A percentile compares a stretch with the other conserved stretches of the same genome.
These are phyloP conservation scores for Fusarium chuoi DNA, from an alignment of 2,329 filamentous ascomycete species.

Conservation along the genomic window DNA sequence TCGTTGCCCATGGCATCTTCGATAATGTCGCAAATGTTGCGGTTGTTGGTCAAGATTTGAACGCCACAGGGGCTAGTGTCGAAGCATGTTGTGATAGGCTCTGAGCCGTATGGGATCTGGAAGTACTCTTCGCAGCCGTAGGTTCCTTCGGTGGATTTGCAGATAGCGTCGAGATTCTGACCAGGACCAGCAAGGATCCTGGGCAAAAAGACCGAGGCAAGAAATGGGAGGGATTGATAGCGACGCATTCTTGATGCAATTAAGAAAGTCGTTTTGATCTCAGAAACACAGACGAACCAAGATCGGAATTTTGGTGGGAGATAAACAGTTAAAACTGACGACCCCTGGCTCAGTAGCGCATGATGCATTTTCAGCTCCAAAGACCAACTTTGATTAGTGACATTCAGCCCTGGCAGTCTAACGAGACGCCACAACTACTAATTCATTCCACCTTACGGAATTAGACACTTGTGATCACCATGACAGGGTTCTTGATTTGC, in stretches of 20 bases:
- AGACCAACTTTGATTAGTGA: not conserved
- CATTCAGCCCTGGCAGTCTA: not conserved
- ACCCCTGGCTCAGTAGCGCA: not conserved
- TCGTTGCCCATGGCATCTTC: constrained; percentile 4
- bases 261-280: accelerated
- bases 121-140: constrained; percentile 17
- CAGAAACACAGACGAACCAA: not conserved
- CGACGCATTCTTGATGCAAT: not conserved
- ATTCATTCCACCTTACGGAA: not conserved
- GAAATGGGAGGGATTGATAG: not conserved
- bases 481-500: constrained; percentile 5
- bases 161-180: constrained; percentile 19
- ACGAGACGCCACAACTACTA: constrained; percentile 3
- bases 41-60: constrained; percentile 12
- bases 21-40: constrained; percentile 23
- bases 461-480: not conserved
- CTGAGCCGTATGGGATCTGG: constrained; percentile 20
- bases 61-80: constrained; percentile 25
- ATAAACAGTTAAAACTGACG: not conserved
- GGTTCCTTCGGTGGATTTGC: constrained; percentile 25
- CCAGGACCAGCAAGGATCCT: constrained; percentile 8
- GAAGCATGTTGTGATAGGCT: constrained; percentile 15
- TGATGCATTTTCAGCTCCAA: constrained; percentile 6
- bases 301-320: not conserved
- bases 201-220: not conserved